Percentiles rank a stretch among this genome's conserved stretches.
These are phyloP conservation scores for Citeromyces matritensis DNA, from an alignment of 805 yeast genomes.

Conservation along the genomic window DNA sequence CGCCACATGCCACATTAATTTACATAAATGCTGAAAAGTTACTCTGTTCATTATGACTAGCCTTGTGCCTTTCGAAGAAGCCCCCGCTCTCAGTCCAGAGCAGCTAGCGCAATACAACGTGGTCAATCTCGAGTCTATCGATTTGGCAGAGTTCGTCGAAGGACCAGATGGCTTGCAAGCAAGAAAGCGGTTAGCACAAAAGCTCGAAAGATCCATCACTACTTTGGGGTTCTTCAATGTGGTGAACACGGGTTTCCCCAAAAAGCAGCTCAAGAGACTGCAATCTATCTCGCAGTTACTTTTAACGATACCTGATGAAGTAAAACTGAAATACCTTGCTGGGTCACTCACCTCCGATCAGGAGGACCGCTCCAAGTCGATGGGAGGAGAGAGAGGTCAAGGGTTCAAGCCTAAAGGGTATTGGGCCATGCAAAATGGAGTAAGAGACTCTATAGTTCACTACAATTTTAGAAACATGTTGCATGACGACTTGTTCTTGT, in stretches of 20 bases:
- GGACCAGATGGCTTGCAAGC: slow-evolving; percentile 17
- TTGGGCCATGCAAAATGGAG: slow-evolving; percentile 28
- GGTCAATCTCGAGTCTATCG: slow-evolving; percentile 18
- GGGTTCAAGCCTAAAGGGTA: slow-evolving; percentile 33
- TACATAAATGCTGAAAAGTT: no score
- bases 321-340: slow-evolving; percentile 20
- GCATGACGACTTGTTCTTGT: slow-evolving; percentile 17
- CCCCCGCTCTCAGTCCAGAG: no score
- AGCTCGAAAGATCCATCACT: slow-evolving; percentile 22
- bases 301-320: slow-evolving; percentile 22
- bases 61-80: no score
- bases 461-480: slow-evolving; percentile 25
- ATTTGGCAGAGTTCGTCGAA: slow-evolving; percentile 17
- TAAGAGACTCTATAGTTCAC: slow-evolving; percentile 25
- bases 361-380: slow-evolving; percentile 1
- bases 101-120: slow-evolving; percentile 7
- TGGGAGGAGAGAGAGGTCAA: slow-evolving; percentile 30
- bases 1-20: no score
- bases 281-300: slow-evolving; percentile 24
- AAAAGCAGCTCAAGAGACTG: slow-evolving; percentile 16
- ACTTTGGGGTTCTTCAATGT: slow-evolving; percentile 28
- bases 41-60: no score
- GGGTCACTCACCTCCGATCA: slow-evolving; percentile 10
- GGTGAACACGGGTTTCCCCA: slow-evolving; percentile 22
- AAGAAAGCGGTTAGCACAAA: slow-evolving; percentile 17